These are phyloP conservation scores for Melanogaster broomeanus DNA, from an alignment of 768 basidiomycete genomes.

Conservation along the genomic window DNA sequence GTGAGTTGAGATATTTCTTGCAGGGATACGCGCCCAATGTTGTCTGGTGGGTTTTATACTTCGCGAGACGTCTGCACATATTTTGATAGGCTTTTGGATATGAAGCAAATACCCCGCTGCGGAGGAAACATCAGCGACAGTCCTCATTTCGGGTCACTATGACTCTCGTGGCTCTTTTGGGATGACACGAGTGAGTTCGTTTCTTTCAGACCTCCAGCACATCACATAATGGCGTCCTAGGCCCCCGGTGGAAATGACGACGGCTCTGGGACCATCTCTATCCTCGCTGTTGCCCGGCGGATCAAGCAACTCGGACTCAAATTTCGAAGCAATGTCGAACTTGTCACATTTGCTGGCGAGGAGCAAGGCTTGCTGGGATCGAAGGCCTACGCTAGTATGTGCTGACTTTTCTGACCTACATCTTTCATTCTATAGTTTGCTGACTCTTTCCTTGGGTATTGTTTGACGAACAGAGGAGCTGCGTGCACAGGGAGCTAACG, in stretches of 20 bases:
- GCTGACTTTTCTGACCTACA: background rate
- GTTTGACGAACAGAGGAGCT: conserved; percentile 49
- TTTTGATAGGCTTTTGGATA: background rate
- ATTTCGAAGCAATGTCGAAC: conserved; percentile 77
- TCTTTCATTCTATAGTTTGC: background rate
- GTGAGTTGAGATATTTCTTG: conserved; percentile 67
- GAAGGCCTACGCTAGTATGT: conserved; percentile 75
- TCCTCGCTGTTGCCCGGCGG: conserved; percentile 80
- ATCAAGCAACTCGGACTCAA: conserved; percentile 65
- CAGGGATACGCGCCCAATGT: conserved; percentile 84
- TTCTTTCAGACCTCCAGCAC: background rate
- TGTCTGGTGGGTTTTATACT: conserved; percentile 56
- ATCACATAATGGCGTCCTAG: conserved; percentile 9
- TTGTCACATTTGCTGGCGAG: conserved; percentile 87
- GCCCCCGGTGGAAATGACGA: conserved; percentile 63
- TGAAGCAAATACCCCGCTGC: conserved; percentile 57
- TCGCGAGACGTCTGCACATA: background rate
- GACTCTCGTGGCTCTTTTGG: conserved; percentile 92
- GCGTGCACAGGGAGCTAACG: conserved; percentile 55
- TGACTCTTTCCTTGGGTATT: background rate
- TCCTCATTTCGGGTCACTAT: conserved; percentile 85
- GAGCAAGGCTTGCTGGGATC: conserved; percentile 88
- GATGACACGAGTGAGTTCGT: conserved; percentile 46
- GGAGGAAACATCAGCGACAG: conserved; percentile 58
- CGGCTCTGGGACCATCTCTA: conserved; percentile 62